A percentile compares a stretch with the other conserved stretches of the same genome.
phyloP scores from a whole-genome alignment of 495 filamentous ascomycete genomes.

The Mytilinidion resinicola region DNA sequence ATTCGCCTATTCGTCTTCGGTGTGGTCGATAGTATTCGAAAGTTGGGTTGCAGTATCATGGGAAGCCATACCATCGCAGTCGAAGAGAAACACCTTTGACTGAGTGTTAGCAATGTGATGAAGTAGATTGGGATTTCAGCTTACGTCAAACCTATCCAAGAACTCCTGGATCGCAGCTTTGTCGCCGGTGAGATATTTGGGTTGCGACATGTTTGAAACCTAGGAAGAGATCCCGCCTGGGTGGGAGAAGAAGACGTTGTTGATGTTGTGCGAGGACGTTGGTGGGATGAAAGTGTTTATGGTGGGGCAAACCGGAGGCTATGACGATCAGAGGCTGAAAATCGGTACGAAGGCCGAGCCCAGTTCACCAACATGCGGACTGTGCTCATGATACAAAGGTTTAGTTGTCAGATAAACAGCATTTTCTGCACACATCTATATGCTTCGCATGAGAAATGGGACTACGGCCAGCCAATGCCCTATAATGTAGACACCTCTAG shows the following conservation, averaged over 20 bases:
- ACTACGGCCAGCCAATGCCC: background rate
- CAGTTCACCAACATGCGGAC: background rate
- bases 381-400: too few species aligned
- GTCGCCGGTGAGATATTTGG: slow-evolving; percentile 78
- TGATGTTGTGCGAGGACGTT: background rate
- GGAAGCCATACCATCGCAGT: slow-evolving; percentile 78
- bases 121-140: slow-evolving; percentile 36
- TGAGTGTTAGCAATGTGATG: background rate
- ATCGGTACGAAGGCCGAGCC: slow-evolving; percentile 11
- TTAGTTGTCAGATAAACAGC: background rate
- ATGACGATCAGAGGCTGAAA: background rate
- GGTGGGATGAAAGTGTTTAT: background rate
- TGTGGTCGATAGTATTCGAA: too few species aligned
- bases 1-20: background rate
- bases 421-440: background rate
- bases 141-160: slow-evolving; percentile 82
- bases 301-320: slow-evolving; percentile 7
- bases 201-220: slow-evolving; percentile 28
- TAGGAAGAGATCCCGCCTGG: background rate
- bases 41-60: slow-evolving; percentile 6
- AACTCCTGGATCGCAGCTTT: slow-evolving; percentile 68
- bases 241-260: background rate
- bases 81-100: slow-evolving; percentile 79
- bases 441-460: background rate
- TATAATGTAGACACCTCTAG: slow-evolving; percentile 18